These are phyloP conservation scores for Aegilops umbellulata DNA, from an alignment of 176 grass and related monocot genomes.

Conservation along the genomic window DNA sequence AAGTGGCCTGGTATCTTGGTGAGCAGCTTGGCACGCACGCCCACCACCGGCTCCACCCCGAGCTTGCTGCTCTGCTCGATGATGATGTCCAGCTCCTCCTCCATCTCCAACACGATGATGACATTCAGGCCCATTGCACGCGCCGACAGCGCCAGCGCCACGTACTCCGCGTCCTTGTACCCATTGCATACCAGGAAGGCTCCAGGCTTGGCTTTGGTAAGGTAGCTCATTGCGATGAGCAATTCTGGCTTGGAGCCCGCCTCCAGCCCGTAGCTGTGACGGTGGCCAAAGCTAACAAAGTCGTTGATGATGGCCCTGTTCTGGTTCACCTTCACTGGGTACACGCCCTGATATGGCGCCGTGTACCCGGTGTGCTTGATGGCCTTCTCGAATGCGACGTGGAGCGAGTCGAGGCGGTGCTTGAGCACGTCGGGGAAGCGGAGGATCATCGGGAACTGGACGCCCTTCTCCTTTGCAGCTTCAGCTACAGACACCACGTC, in stretches of 20 bases:
- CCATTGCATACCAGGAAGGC: slow-evolving; percentile 32
- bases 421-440: slow-evolving; percentile 35
- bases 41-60: background rate
- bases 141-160: slow-evolving; percentile 14
- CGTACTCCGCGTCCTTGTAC: slow-evolving; percentile 32
- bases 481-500: background rate
- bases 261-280: slow-evolving; percentile 17
- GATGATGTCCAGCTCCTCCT: slow-evolving; percentile 36
- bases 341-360: slow-evolving; percentile 25
- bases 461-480: background rate
- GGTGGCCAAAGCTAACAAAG: background rate
- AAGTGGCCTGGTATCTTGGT: slow-evolving; percentile 21
- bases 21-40: slow-evolving; percentile 20
- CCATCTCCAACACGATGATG: slow-evolving; percentile 32
- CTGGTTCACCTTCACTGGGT: slow-evolving; percentile 34
- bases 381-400: slow-evolving; percentile 9
- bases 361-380: background rate
- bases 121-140: slow-evolving; percentile 8
- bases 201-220: background rate
- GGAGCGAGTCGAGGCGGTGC: slow-evolving; percentile 17
- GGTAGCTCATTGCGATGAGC: slow-evolving; percentile 19
- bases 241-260: slow-evolving; percentile 32
- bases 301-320: slow-evolving; percentile 15
- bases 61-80: background rate
- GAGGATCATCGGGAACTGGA: slow-evolving; percentile 28